These are phyloP conservation scores for Ceratobasidium sp. DNA, from an alignment of 1,284 basidiomycete species.

Conservation along the genomic window DNA sequence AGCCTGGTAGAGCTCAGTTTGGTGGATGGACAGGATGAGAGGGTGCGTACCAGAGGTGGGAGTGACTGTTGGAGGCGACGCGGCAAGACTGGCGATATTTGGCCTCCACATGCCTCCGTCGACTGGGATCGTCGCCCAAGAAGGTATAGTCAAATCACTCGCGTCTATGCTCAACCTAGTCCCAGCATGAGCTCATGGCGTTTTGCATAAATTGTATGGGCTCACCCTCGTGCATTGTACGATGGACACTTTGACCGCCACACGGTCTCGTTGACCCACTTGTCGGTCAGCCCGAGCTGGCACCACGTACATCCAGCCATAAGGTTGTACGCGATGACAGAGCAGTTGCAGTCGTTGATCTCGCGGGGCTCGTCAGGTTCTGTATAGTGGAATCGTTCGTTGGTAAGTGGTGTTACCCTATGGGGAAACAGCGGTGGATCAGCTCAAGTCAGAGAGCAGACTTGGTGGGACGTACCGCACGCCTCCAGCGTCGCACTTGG, in stretches of 20 bases:
- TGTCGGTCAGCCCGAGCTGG: constrained; percentile 34
- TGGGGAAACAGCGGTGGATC: background rate
- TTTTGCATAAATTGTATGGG: background rate
- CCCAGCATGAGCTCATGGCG: background rate
- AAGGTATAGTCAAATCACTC: constrained; percentile 31
- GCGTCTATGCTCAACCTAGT: constrained; percentile 34
- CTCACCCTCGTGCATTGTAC: constrained; percentile 37
- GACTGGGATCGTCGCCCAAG: constrained; percentile 36
- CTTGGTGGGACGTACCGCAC: constrained; percentile 24
- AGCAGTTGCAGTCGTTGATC: constrained; percentile 47
- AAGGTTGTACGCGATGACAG: constrained; percentile 45
- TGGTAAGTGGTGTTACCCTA: constrained; percentile 36
- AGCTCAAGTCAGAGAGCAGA: background rate
- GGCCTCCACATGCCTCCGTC: constrained; percentile 42
- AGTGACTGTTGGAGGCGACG: constrained; percentile 21
- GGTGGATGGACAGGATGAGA: background rate
- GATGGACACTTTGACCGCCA: constrained; percentile 40
- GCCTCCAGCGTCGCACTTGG: constrained; percentile 37
- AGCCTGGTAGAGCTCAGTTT: background rate
- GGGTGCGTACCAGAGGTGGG: constrained; percentile 11
- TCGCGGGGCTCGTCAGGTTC: constrained; percentile 25
- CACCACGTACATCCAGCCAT: constrained; percentile 47
- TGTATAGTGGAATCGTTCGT: constrained; percentile 39
- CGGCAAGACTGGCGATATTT: constrained; percentile 39
- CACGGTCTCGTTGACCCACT: constrained; percentile 44